phyloP scores from a whole-genome alignment of 176 grass and related monocot species.

The Oryza coarctata region DNA sequence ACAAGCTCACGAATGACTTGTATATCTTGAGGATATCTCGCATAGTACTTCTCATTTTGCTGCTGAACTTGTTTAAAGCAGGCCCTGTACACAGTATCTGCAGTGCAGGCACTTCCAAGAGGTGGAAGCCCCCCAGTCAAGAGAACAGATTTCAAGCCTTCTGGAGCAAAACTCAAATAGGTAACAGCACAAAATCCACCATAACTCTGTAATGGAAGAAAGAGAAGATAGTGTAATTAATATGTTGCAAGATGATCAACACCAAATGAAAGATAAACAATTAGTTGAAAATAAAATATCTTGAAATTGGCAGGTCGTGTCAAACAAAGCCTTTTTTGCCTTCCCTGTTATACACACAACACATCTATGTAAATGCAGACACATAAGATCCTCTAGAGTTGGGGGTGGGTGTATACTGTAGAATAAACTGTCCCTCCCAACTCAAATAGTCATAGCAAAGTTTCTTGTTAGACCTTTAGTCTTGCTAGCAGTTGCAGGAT shows the following conservation, averaged over 20 bases:
- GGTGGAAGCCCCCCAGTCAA: slow-evolving; percentile 92
- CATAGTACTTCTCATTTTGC: slow-evolving; percentile 96
- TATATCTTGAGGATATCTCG: slow-evolving; percentile 82
- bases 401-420: neutral
- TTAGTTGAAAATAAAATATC: neutral
- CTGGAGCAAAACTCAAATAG: slow-evolving; percentile 93
- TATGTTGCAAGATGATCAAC: neutral
- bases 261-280: slow-evolving; percentile 17
- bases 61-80: slow-evolving; percentile 80
- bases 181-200: slow-evolving; percentile 96
- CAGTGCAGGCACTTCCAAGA: slow-evolving; percentile 65
- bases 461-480: neutral
- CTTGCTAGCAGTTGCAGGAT: neutral
- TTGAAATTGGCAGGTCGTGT: neutral
- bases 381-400: neutral
- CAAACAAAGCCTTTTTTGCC: neutral
- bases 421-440: neutral
- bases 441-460: neutral
- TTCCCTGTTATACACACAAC: neutral
- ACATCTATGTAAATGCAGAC: neutral
- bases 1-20: slow-evolving; percentile 67
- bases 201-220: slow-evolving; percentile 59
- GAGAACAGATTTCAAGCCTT: slow-evolving; percentile 90
- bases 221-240: neutral
- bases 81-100: slow-evolving; percentile 78